Percentiles rank a stretch among this genome's conserved stretches.
Conservation (phyloP, 2,329 filamentous ascomycete species). For the Trichophyton benhamiae region DNA sequence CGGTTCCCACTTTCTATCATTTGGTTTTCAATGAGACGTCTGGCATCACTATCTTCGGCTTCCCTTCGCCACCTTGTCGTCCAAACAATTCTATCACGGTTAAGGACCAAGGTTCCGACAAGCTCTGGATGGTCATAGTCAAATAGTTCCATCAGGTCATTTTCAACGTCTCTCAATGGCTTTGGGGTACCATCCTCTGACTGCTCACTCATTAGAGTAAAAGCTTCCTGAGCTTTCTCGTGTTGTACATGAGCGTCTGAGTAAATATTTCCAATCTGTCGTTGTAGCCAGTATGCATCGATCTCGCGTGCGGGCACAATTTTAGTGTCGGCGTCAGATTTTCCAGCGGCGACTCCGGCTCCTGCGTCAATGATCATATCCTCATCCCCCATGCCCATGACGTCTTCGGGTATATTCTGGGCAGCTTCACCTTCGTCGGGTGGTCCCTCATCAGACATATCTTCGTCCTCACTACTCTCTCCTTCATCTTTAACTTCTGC, state of each 20-base stretch:
- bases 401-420: constrained; percentile 30
- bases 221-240: constrained; percentile 75
- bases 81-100: constrained; percentile 92
- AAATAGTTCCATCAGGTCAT: constrained; percentile 95
- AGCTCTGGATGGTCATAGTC: constrained; percentile 94
- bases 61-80: constrained; percentile 75
- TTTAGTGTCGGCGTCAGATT: constrained; percentile 39
- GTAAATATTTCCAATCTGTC: constrained; percentile 79
- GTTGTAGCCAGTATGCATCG: constrained; percentile 93
- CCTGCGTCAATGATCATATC: constrained; percentile 75
- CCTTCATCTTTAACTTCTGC: constrained; percentile 79
- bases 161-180: constrained; percentile 83
- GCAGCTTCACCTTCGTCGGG: constrained; percentile 39
- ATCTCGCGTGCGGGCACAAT: constrained; percentile 75
- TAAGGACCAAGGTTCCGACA: constrained; percentile 79
- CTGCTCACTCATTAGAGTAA: constrained; percentile 69
- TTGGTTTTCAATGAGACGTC: constrained; percentile 68
- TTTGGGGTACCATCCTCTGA: constrained; percentile 66
- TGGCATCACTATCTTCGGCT: constrained; percentile 61
- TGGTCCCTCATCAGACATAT: constrained; percentile 50
- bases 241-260: constrained; percentile 85
- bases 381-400: constrained; percentile 40
- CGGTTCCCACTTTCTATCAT: constrained; percentile 82
- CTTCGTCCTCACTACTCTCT: constrained; percentile 66
- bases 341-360: constrained; percentile 29